Evolutionary conservation across 495 filamentous ascomycete species (phyloP).

Genomic region (Neurospora hispaniola): DNA sequence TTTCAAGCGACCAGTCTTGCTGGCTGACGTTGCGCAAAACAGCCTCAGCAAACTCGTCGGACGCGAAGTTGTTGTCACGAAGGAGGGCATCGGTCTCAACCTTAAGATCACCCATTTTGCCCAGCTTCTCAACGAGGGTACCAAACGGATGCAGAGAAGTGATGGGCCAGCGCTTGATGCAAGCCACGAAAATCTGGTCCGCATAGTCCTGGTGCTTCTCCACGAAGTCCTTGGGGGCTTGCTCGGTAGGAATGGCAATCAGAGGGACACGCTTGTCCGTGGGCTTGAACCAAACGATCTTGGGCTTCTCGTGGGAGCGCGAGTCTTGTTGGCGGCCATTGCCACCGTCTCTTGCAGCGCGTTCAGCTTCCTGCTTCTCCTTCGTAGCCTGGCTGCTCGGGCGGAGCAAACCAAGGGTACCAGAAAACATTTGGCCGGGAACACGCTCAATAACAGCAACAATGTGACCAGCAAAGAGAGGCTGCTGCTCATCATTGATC

Average conservation of each 20-base stretch:
- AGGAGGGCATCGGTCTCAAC: constrained; percentile 96
- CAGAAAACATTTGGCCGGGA: constrained; percentile 98
- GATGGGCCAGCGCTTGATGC: constrained; percentile 98
- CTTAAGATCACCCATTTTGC: constrained; percentile 92
- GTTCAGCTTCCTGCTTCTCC: constrained; percentile 97
- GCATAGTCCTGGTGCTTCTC: constrained; percentile 97
- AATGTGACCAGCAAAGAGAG: constrained; percentile 90
- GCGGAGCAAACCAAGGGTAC: constrained; percentile 82
- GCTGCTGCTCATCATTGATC: constrained; percentile 96
- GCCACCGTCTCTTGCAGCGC: constrained; percentile 77
- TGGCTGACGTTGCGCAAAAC: constrained; percentile 86
- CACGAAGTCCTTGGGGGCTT: constrained; percentile 94
- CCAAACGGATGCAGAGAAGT: constrained; percentile 98
- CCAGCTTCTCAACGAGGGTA: constrained; percentile 92
- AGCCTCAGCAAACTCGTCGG: constrained; percentile 95
- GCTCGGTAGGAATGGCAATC: constrained; percentile 96
- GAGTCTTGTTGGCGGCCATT: constrained; percentile 61
- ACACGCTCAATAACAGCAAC: constrained; percentile 96
- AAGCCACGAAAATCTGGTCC: constrained; percentile 95
- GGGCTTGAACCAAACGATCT: constrained; percentile 99
- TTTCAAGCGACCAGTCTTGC: constrained; percentile 79
- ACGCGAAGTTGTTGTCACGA: constrained; percentile 95
- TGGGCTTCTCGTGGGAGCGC: constrained; percentile 89
- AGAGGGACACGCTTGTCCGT: constrained; percentile 97
- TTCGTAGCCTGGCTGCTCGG: constrained; percentile 98